Conservation (phyloP, 2,329 filamentous ascomycete genomes). For the Fonsecaea erecta region DNA sequence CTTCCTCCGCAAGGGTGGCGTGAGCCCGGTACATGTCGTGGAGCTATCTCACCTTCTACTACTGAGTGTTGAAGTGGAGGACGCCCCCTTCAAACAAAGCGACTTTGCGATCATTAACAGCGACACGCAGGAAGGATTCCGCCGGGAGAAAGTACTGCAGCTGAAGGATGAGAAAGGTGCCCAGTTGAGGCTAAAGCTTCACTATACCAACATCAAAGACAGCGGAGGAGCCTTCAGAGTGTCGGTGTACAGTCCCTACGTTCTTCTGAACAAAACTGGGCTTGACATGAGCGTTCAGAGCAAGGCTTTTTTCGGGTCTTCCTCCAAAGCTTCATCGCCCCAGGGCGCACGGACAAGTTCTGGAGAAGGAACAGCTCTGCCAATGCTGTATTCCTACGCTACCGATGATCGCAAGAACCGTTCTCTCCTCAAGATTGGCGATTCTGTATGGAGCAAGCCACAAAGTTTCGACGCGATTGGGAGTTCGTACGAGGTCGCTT, state of each 20-base stretch:
- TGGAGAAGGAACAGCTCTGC: constrained; percentile 68
- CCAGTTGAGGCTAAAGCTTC: constrained; percentile 77
- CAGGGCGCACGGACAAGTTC: constrained; percentile 67
- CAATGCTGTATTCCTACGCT: constrained; percentile 95
- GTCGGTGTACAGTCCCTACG: constrained; percentile 91
- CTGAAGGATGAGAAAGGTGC: constrained; percentile 86
- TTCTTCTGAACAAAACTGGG: constrained; percentile 93
- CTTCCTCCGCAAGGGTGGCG: constrained; percentile 92
- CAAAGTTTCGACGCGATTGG: constrained; percentile 98
- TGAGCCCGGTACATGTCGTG: constrained; percentile 96
- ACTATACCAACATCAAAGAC: constrained; percentile 88
- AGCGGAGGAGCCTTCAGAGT: constrained; percentile 96
- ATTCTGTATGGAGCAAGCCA: constrained; percentile 94
- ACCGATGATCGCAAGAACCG: constrained; percentile 90
- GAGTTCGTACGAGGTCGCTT: constrained; percentile 83
- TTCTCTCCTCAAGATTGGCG: constrained; percentile 81
- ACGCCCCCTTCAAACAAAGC: constrained; percentile 90
- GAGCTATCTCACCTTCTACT: constrained; percentile 92
- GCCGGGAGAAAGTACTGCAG: constrained; percentile 75
- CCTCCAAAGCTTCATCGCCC: constrained; percentile 80
- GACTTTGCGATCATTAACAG: constrained; percentile 98
- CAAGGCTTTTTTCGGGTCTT: constrained; percentile 84
- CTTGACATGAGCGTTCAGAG: constrained; percentile 84
- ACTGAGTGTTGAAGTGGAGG: constrained; percentile 94
- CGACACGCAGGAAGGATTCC: constrained; percentile 83